phyloP scores from a whole-genome alignment of 192 early-diverging fungal species.

The Coemansia sp. region DNA sequence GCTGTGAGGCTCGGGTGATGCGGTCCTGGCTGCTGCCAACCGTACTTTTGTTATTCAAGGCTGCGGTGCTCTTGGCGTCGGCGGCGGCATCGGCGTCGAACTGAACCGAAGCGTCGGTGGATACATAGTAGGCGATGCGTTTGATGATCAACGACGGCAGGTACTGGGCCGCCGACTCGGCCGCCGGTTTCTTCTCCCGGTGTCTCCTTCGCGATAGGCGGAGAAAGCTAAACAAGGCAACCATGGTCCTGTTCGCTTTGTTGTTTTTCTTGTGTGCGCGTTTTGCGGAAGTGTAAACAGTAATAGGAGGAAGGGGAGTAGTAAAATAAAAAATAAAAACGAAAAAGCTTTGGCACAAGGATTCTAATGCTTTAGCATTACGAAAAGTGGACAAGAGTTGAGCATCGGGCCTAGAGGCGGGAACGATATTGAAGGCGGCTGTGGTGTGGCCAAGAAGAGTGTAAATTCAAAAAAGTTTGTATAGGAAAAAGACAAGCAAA shows the following conservation, averaged over 20 bases:
- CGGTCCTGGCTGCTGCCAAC: slow-evolving; percentile 22
- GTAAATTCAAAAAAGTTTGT: neutral
- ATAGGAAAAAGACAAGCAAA: neutral
- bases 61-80: neutral
- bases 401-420: neutral
- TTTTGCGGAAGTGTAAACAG: neutral
- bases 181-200: slow-evolving; percentile 3
- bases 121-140: slow-evolving; percentile 35
- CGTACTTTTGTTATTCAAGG: neutral
- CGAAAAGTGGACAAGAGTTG: neutral
- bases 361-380: neutral
- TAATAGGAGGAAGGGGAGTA: neutral
- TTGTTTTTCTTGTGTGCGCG: neutral
- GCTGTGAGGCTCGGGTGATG: slow-evolving; percentile 16
- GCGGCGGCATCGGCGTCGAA: slow-evolving; percentile 4
- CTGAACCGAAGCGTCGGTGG: slow-evolving; percentile 16
- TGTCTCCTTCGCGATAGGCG: slow-evolving; percentile 15
- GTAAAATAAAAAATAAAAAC: neutral
- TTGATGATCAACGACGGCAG: slow-evolving; percentile 43
- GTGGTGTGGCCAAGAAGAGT: neutral
- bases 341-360: neutral
- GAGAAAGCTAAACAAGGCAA: slow-evolving; percentile 4
- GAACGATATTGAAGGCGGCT: slow-evolving; percentile 1
- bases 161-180: slow-evolving; percentile 24
- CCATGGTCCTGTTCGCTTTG: slow-evolving; percentile 5